phyloP scores from a whole-genome alignment of 306 rosid genomes.

The Prosopis cineraria region DNA sequence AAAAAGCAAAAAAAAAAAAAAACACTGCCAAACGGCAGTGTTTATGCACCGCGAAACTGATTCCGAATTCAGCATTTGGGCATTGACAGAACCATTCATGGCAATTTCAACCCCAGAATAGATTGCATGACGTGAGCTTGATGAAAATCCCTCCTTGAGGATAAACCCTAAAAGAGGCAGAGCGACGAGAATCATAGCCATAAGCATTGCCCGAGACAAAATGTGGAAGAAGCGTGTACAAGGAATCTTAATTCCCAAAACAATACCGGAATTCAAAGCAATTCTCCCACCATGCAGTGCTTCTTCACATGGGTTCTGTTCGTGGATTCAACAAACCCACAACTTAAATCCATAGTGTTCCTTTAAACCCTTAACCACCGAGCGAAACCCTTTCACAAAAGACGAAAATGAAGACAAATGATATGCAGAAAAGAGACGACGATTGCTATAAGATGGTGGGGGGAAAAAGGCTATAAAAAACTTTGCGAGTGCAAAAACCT shows the following conservation, averaged over 20 bases:
- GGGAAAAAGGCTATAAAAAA: neutral
- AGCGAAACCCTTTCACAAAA: neutral
- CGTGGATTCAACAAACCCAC: slow-evolving; percentile 10
- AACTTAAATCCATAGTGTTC: neutral
- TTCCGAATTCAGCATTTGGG: slow-evolving; percentile 39
- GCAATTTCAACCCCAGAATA: neutral
- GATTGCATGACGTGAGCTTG: slow-evolving; percentile 7
- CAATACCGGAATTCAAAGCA: slow-evolving; percentile 37
- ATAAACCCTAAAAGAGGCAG: slow-evolving; percentile 47
- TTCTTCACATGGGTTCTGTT: slow-evolving; percentile 37
- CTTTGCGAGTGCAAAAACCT: slow-evolving; percentile 67
- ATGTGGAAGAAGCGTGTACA: slow-evolving; percentile 46
- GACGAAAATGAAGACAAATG: slow-evolving; percentile 29
- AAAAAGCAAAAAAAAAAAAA: no score
- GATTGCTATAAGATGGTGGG: neutral
- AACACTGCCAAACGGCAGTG: no score
- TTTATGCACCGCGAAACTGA: no score
- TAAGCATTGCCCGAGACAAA: slow-evolving; percentile 52
- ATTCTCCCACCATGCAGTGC: slow-evolving; percentile 29
- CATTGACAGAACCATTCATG: neutral
- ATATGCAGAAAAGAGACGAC: slow-evolving; percentile 22
- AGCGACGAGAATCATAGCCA: slow-evolving; percentile 52
- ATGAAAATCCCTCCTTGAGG: slow-evolving; percentile 27
- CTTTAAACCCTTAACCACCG: neutral
- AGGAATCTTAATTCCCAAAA: slow-evolving; percentile 50